Base-by-base conservation (phyloP, 768 basidiomycete species). In the Tricholoma matsutake region DNA sequence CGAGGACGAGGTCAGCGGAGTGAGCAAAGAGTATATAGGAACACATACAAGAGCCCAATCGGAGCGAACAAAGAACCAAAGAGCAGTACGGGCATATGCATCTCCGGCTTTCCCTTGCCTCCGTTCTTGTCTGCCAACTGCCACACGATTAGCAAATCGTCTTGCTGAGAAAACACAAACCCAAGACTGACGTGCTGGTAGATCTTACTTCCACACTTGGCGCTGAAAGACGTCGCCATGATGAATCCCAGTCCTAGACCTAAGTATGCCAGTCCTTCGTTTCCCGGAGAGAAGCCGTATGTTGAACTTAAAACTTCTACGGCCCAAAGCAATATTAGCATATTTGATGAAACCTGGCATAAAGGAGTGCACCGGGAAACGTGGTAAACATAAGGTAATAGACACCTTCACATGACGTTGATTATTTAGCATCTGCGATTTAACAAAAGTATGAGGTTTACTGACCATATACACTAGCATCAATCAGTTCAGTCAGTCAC, bases 301-400 rank as follows among this genome's bases (percentile, higher is more conserved):
- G 78, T 79, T 0, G 63, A 63, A 14, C 73, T 61, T 72, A 87
- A 90, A 61, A 82, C 73, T 63, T 78, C 77, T 76, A 59, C 7
- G 54, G 35, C 14, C 51, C 20, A 34, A 32, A 20, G 58, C 47
- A 58, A 32, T 47, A 29, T 28, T 25, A 9, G 25, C 28, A 34
- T 11, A 9, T 41, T 1, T 29, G 39, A 18, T 41, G 7, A 32
- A 37, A 32, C 1, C 6, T 13, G 45, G 43, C 11, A 7, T 45
- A 29, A 4, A 8, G 3, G 6, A 29, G 22, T 78, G 18, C 69
- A 83, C 86, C 66, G 1, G 86, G 81, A 71, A 91, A 89, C 2
- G 89, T 89, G 1, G 87, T 73, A 64, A 88, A 87, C 80, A 87
- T 84, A 49, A 91, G 76, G 74, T 89, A 91, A 71, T 85, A 89